Evolutionary conservation across 495 filamentous ascomycete species (phyloP), one percentile per base, ranked within the genome.

Genomic region (Penicillium samsonianum): DNA sequence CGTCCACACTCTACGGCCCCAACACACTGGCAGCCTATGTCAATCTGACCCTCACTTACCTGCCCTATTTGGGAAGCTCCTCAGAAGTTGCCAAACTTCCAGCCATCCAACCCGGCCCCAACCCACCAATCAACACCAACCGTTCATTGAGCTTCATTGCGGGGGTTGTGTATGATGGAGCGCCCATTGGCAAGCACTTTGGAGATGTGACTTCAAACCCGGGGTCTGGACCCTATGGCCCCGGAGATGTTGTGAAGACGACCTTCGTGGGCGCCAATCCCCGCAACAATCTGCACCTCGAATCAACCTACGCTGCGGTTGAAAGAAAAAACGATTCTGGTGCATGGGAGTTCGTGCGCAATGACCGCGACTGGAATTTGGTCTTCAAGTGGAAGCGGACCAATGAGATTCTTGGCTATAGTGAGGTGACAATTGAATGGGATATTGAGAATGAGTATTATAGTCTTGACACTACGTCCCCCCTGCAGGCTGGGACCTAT

Each of bases 1-100:
- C 91, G 16, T 95, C 90, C 25, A 98, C 94, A 4, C 84, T 97
- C 26, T 96, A 96, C 73, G 94, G 94, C 0, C 90, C 90, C n/a
- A 86, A 92, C 65, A 96, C 91, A 0, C 80, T 97, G 5, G 87
- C 91, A 37, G 93, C 91, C 1, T 93, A 96, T 73, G 88, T 98
- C 72, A 91, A 95, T 68, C 73, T 92, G 33, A 94, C 90, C 5
- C 78, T 88, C 33, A 82, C 82, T 8, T 84, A 86, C 61, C 78
- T 96, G 5, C 84, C 84, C 2, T 90, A 89, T 64, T 82, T 98
- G 6, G 75, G 66, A 12, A 65, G 67, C 19, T 55, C 65, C 8
- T 57, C 73, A 5, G 70, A 81, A 12, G 65, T 79, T 40, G 70
- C 78, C 30, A 67, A 72, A 16, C 62, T 77, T 1, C 82, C 85